Base-by-base conservation (phyloP, 352 stramenopile species). In the Globisporangium uncinulatum region DNA sequence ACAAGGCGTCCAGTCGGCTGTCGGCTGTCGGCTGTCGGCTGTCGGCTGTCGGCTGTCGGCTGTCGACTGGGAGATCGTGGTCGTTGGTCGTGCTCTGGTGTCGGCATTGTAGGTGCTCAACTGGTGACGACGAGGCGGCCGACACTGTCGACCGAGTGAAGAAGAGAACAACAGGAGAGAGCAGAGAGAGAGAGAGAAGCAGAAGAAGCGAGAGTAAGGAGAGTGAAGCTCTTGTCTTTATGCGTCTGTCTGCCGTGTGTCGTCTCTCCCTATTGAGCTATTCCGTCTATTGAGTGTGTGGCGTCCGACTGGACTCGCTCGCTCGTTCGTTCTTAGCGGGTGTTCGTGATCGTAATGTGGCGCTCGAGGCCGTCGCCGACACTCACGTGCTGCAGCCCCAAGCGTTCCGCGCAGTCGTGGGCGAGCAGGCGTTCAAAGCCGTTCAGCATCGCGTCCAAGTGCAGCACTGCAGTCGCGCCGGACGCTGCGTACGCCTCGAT, bases 391-490 rank as follows among this genome's bases (percentile, higher is more conserved):
- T 67, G 56, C 31, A 94, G 72, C 3, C 81, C 84, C 17, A 94
- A 70, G 5, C 80, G 74, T 53, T 93, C 85, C 17, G 85, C 80
- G 56, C 79, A 91, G 56, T 94, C 85, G 62, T 94, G 85, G 15
- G 85, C 83, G 21, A 93, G 69, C 49, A 93, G 51, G 7, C 83
- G 77, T 65, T 94, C 85, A 51, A 92, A 94, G 51, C 80, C 76
- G 54, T 94, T 94, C 53, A 94, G 62, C 53, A 79, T 87, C 3
- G 80, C 61, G 58, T 87, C 76, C 56, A 94, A 51, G 48, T 94
- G 85, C 46, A 94, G 51, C 58, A 72, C 63, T 24, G 76, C 58
- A 5, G 54, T 63, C 34, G 60, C 65, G 15, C 65, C 66, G n/a
- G 80, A 87, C 41, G 74, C 75, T 34, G 53, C 56, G 55, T 87